These are phyloP conservation scores for Phytophthora tubulina DNA, from an alignment of 352 stramenopile genomes.

Conservation along the genomic window DNA sequence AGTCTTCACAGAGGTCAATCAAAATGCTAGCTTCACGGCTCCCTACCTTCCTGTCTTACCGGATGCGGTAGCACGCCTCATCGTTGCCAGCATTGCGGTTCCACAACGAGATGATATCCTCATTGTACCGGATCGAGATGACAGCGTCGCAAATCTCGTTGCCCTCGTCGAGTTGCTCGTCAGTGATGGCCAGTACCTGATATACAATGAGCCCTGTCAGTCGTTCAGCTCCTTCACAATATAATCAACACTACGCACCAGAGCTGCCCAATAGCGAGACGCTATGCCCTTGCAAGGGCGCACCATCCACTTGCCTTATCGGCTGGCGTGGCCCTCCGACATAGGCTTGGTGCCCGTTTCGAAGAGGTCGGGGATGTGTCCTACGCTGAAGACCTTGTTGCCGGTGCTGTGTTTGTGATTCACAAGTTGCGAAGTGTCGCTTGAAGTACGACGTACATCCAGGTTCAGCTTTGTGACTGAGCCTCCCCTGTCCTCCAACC, in stretches of 20 bases:
- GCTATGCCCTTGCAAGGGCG: constrained; percentile 93
- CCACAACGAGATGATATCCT: constrained; percentile 96
- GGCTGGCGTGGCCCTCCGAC: constrained; percentile 94
- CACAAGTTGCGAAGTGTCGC: too few relatives aligned
- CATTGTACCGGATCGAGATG: constrained; percentile 93
- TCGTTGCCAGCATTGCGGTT: constrained; percentile 95
- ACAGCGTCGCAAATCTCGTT: constrained; percentile 94
- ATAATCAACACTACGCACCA: constrained; percentile 66
- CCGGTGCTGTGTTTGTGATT: constrained; percentile 86
- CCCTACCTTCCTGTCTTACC: constrained; percentile 42
- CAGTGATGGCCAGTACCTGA: constrained; percentile 91
- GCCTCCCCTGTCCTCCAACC: too few relatives aligned
- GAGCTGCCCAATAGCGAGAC: constrained; percentile 92
- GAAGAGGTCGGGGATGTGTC: constrained; percentile 93
- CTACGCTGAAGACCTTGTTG: constrained; percentile 74
- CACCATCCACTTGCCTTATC: constrained; percentile 94
- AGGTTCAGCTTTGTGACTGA: too few relatives aligned
- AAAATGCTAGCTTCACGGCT: neutral
- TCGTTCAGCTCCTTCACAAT: neutral
- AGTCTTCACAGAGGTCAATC: neutral
- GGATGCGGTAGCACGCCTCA: constrained; percentile 86
- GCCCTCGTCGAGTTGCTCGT: constrained; percentile 94
- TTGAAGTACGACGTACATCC: too few relatives aligned
- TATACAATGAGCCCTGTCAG: constrained; percentile 16
- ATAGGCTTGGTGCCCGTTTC: constrained; percentile 95